Conservation (phyloP, 1,284 basidiomycete species). For the Ganoderma sp. region DNA sequence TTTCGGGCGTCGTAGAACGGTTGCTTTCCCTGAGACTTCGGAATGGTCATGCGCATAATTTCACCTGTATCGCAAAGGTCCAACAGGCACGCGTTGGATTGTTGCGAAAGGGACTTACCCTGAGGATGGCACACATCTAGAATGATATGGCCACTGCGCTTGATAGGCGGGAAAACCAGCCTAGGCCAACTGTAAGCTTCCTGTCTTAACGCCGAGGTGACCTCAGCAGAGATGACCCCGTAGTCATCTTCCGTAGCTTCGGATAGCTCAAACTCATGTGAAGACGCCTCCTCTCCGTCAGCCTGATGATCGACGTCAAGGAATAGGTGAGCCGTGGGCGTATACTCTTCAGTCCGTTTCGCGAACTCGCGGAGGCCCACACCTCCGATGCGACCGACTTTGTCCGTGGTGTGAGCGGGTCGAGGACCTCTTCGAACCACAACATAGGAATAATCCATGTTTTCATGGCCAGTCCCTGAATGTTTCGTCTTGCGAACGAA, state of each 20-base stretch:
- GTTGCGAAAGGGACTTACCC: slow-evolving; percentile 53
- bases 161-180: slow-evolving; percentile 88
- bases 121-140: slow-evolving; percentile 87
- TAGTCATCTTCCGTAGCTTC: not conserved
- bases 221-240: slow-evolving; percentile 20
- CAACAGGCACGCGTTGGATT: not conserved
- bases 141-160: slow-evolving; percentile 92
- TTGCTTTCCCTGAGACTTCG: slow-evolving; percentile 93
- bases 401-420: slow-evolving; percentile 50
- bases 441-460: slow-evolving; percentile 89
- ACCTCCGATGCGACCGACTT: slow-evolving; percentile 70
- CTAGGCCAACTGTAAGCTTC: slow-evolving; percentile 90
- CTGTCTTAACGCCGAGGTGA: slow-evolving; percentile 57
- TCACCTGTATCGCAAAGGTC: slow-evolving; percentile 61
- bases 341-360: slow-evolving; percentile 44
- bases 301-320: slow-evolving; percentile 47
- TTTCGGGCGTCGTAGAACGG: slow-evolving; percentile 96
- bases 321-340: slow-evolving; percentile 48
- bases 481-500: slow-evolving; percentile 91
- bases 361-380: slow-evolving; percentile 52
- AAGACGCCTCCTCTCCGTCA: not conserved
- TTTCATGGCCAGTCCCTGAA: slow-evolving; percentile 82
- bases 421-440: slow-evolving; percentile 83
- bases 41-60: slow-evolving; percentile 89
- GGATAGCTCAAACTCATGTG: not conserved